A percentile compares a stretch with the other conserved stretches of the same genome.
These are phyloP conservation scores for Marasmius sp. DNA, from an alignment of 1,284 basidiomycete genomes.

Conservation along the genomic window DNA sequence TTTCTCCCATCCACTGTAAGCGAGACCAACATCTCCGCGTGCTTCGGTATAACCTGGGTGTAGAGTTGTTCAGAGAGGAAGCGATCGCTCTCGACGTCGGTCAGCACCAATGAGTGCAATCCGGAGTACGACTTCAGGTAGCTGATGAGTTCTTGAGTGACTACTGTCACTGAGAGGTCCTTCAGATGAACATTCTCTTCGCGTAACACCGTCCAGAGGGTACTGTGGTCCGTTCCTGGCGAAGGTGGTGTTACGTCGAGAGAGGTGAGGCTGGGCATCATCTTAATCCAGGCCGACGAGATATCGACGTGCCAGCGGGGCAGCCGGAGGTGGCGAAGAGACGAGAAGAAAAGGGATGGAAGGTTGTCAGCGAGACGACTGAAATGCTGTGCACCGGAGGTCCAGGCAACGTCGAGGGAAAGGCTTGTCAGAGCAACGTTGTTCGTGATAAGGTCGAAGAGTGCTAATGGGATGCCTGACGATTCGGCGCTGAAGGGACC, in stretches of 20 bases:
- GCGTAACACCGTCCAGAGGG: slow-evolving; percentile 18
- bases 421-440: background rate
- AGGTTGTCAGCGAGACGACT: background rate
- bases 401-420: background rate
- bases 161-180: slow-evolving; percentile 19
- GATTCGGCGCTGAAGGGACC: background rate
- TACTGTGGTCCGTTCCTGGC: background rate
- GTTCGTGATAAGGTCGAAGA: background rate
- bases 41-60: slow-evolving; percentile 17
- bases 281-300: background rate
- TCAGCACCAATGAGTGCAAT: slow-evolving; percentile 17
- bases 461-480: background rate
- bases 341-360: background rate
- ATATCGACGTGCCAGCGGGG: background rate
- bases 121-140: slow-evolving; percentile 23
- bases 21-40: background rate
- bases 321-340: background rate
- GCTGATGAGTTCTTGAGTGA: slow-evolving; percentile 17
- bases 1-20: background rate
- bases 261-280: background rate
- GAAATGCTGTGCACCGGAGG: background rate
- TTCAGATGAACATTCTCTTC: slow-evolving; percentile 17
- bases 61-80: slow-evolving; percentile 15
- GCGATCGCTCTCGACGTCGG: slow-evolving; percentile 9
- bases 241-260: background rate